Evolutionary conservation across 129 eudicot genomes (phyloP).

Genomic region (Cynara cardunculus): DNA sequence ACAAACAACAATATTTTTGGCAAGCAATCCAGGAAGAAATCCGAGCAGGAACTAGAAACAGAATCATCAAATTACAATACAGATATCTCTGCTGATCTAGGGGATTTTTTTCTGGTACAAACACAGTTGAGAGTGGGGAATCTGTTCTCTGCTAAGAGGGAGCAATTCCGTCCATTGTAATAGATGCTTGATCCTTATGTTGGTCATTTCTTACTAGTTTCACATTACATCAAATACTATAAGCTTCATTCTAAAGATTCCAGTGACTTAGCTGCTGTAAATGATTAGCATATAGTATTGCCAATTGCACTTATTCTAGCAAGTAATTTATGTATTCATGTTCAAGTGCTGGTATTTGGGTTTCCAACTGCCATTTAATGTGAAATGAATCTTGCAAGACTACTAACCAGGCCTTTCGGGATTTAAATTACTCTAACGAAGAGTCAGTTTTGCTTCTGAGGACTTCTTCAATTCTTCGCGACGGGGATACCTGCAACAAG

Average conservation of each 20-base stretch:
- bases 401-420: constrained; percentile 89
- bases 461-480: constrained; percentile 86
- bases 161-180: too few relatives aligned
- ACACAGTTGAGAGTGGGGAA: too few relatives aligned
- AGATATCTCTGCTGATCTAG: too few relatives aligned
- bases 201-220: too few relatives aligned
- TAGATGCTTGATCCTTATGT: too few relatives aligned
- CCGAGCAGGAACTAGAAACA: too few relatives aligned
- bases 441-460: constrained; percentile 55
- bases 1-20: too few relatives aligned
- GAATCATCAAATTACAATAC: too few relatives aligned
- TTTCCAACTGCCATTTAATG: background rate
- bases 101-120: too few relatives aligned
- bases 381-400: background rate
- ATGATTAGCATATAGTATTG: background rate
- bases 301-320: background rate
- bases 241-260: background rate
- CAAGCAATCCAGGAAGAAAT: too few relatives aligned
- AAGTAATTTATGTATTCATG: background rate
- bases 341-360: background rate
- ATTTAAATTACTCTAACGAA: constrained; percentile 73
- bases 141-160: too few relatives aligned
- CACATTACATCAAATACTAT: background rate
- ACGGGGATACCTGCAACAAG: constrained; percentile 72
- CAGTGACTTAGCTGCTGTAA: background rate